Conservation (phyloP, 352 stramenopile species). For the Thalassiosira exigua region DNA sequence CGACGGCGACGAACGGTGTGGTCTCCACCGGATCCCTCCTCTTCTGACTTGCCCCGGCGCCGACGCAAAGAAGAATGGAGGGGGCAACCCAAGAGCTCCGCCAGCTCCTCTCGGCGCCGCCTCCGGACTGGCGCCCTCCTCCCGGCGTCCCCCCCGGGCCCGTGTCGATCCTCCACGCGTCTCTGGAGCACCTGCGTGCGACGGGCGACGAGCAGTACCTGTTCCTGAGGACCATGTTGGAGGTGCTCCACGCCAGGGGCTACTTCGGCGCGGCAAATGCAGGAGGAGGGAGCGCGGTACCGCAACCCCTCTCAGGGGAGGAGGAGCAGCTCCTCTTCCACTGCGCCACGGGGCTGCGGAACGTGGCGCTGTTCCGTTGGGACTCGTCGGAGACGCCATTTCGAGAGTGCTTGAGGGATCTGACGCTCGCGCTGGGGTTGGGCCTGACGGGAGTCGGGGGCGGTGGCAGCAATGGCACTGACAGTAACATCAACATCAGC, state of each 20-base stretch:
- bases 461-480: not conserved
- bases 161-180: slow-evolving; percentile 56
- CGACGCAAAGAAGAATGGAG: slow-evolving; percentile 47
- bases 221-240: slow-evolving; percentile 70
- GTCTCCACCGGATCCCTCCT: slow-evolving; percentile 30
- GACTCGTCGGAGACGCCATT: slow-evolving; percentile 45
- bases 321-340: slow-evolving; percentile 80
- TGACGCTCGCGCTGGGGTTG: slow-evolving; percentile 65
- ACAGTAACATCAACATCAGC: not conserved
- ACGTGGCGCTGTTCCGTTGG: slow-evolving; percentile 72
- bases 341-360: slow-evolving; percentile 70
- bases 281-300: not conserved
- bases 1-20: too few relatives aligned
- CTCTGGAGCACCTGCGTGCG: slow-evolving; percentile 71
- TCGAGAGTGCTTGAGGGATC: slow-evolving; percentile 58
- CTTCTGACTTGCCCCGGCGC: too few relatives aligned
- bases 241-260: slow-evolving; percentile 46
- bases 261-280: not conserved
- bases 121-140: slow-evolving; percentile 18
- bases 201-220: slow-evolving; percentile 71
- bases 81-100: slow-evolving; percentile 35
- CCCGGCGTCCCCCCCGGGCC: not conserved
- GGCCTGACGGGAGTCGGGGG: slow-evolving; percentile 3
- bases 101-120: slow-evolving; percentile 34
- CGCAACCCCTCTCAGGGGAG: slow-evolving; percentile 18